These are phyloP conservation scores for Metschnikowia arizonensis DNA, from an alignment of 805 yeast genomes.

Conservation along the genomic window DNA sequence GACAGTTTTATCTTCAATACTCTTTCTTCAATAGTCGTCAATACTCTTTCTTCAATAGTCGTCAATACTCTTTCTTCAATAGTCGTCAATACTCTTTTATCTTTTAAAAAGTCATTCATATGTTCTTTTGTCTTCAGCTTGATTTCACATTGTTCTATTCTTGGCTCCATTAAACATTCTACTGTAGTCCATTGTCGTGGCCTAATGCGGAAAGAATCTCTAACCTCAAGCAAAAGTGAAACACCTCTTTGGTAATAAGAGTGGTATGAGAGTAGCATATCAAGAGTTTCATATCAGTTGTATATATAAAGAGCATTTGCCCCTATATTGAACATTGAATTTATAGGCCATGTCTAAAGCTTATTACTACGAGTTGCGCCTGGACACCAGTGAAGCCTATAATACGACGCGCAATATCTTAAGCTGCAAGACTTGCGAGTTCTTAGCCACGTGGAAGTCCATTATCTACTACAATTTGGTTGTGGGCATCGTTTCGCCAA, in stretches of 20 bases:
- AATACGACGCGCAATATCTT: neutral
- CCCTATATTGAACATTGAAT: neutral
- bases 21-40: too few species aligned
- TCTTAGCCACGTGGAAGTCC: constrained; percentile 8
- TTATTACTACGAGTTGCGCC: neutral
- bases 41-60: too few species aligned
- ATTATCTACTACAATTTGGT: constrained; percentile 14
- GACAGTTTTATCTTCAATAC: too few species aligned
- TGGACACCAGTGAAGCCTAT: neutral
- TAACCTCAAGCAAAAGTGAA: neutral
- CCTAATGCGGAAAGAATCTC: neutral
- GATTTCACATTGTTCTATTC: too few species aligned
- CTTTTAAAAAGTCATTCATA: too few species aligned
- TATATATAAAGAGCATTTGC: neutral
- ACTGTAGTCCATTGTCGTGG: neutral
- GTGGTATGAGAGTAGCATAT: too few species aligned
- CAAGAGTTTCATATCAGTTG: too few species aligned
- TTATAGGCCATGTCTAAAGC: neutral
- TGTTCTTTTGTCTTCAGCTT: too few species aligned
- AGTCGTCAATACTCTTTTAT: too few species aligned
- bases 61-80: too few species aligned
- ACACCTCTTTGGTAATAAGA: neutral
- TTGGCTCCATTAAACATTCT: neutral
- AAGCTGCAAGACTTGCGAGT: constrained; percentile 11
- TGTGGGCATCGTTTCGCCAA: constrained; percentile 12